phyloP scores from a whole-genome alignment of 1,284 basidiomycete species.

The Puccinia polysora region DNA sequence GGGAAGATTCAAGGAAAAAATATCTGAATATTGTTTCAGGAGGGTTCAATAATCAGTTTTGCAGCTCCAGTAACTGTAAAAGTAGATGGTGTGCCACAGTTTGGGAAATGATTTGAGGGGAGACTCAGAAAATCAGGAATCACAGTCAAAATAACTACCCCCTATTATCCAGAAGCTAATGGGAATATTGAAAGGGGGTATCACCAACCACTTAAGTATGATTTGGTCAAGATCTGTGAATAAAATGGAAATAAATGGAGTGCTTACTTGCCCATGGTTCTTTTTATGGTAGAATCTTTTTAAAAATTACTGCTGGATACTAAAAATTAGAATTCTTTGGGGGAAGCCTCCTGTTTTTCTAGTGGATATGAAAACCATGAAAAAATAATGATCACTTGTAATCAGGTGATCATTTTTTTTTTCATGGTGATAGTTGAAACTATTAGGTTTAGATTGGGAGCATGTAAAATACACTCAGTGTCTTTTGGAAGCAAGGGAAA shows the following conservation, averaged over 20 bases:
- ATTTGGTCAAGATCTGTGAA: not conserved
- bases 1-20: not conserved
- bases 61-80: not conserved
- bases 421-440: too few relatives aligned
- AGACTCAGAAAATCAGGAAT: not conserved
- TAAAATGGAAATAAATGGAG: not conserved
- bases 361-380: too few relatives aligned
- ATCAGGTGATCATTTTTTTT: too few relatives aligned
- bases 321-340: not conserved
- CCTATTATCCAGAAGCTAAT: too few relatives aligned
- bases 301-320: not conserved
- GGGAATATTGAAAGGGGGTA: not conserved
- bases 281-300: not conserved
- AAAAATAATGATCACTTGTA: too few relatives aligned
- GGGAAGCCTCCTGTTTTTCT: too few relatives aligned
- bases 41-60: not conserved
- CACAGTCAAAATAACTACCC: not conserved
- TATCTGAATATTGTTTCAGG: not conserved
- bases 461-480: too few relatives aligned
- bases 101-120: not conserved
- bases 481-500: too few relatives aligned
- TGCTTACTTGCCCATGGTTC: not conserved
- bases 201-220: not conserved
- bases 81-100: not conserved
- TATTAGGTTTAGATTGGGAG: too few relatives aligned